Conservation (phyloP, 225 moss, liverwort and hornwort species). For the Straminergon stramineum region DNA sequence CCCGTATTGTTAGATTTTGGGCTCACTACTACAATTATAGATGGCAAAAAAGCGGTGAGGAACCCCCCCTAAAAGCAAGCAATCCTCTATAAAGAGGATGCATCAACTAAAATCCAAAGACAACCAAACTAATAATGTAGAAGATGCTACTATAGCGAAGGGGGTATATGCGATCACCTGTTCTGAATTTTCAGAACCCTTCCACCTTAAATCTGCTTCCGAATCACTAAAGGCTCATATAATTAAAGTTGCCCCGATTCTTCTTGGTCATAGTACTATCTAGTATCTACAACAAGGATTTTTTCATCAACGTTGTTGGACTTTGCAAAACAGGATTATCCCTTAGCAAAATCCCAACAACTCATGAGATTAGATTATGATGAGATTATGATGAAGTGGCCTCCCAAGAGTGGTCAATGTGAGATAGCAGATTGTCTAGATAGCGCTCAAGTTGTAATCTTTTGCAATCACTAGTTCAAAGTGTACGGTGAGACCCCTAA, state of each 20-base stretch:
- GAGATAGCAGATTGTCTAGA: not conserved
- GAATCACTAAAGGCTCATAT: not conserved
- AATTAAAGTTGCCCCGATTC: not conserved
- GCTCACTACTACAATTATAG: not conserved
- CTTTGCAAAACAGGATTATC: not conserved
- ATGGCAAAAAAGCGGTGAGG: not conserved
- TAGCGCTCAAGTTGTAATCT: accelerated
- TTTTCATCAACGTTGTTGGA: not conserved
- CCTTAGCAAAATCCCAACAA: not conserved
- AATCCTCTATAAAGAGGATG: not conserved
- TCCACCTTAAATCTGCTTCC: not conserved
- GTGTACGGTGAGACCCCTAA: not conserved
- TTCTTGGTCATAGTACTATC: not conserved
- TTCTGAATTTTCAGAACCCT: not conserved
- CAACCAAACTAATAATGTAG: accelerated
- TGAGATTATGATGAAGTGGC: not conserved
- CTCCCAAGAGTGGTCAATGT: not conserved
- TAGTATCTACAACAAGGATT: not conserved
- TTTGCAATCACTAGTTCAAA: not conserved
- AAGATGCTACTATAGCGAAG: not conserved
- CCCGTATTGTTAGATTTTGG: not conserved
- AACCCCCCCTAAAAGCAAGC: not conserved
- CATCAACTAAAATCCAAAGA: not conserved
- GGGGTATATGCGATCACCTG: not conserved
- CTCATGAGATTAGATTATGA: not conserved